phyloP scores from a whole-genome alignment of 2,329 filamentous ascomycete species.

The Cladophialophora immunda region DNA sequence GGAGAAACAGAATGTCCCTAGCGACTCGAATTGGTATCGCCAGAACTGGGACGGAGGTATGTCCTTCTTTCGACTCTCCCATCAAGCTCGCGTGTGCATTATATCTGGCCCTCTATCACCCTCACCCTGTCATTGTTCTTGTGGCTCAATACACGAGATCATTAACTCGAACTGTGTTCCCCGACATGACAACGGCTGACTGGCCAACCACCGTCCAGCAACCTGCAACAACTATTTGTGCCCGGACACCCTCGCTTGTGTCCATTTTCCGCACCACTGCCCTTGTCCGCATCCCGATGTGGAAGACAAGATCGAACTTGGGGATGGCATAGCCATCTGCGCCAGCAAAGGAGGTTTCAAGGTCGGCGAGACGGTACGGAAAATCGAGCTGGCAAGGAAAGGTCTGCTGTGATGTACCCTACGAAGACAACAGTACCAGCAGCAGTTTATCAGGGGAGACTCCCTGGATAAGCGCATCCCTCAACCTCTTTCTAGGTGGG shows the following conservation, averaged over 20 bases:
- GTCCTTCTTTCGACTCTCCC: conserved; percentile 3
- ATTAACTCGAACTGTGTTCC: neutral
- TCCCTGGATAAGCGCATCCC: neutral
- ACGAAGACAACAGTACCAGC: neutral
- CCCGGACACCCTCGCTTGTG: conserved; percentile 91
- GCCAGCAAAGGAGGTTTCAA: conserved; percentile 59
- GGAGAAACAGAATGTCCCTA: conserved; percentile 79
- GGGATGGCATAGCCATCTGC: conserved; percentile 58
- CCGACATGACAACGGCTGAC: conserved; percentile 16
- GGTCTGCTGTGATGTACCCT: conserved; percentile 52
- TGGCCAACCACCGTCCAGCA: conserved; percentile 63
- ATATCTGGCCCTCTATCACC: neutral
- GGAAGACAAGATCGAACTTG: conserved; percentile 78
- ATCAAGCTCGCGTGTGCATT: neutral
- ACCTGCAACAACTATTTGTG: conserved; percentile 93
- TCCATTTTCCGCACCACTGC: conserved; percentile 96
- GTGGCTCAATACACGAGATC: neutral
- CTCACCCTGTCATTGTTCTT: neutral
- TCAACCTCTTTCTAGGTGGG: neutral
- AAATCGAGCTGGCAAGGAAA: conserved; percentile 60
- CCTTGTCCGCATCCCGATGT: conserved; percentile 82
- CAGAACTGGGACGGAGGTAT: conserved; percentile 65
- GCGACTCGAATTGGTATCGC: conserved; percentile 83
- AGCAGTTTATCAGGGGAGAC: neutral
- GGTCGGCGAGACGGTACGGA: conserved; percentile 55